A percentile compares a stretch with the other conserved stretches of the same genome.
These are phyloP conservation scores for Carex cristatella DNA, from an alignment of 176 grass and related monocot species.

Conservation along the genomic window DNA sequence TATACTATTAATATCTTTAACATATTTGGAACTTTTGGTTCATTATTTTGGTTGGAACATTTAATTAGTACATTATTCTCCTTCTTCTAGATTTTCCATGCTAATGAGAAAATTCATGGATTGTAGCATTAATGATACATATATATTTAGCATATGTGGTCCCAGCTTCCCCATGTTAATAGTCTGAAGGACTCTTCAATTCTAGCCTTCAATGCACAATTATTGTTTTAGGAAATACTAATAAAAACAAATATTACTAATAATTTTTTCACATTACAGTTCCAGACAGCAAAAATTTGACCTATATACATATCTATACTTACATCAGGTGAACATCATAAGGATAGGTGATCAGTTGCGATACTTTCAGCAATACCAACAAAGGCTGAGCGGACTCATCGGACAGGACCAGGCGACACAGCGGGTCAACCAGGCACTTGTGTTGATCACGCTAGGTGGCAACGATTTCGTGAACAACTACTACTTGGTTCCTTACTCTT, in stretches of 20 bases:
- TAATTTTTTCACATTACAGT: not conserved
- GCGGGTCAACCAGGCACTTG: slow-evolving; percentile 47
- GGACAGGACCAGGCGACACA: slow-evolving; percentile 39
- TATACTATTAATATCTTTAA: not conserved
- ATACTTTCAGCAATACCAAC: slow-evolving; percentile 77
- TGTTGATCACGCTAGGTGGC: slow-evolving; percentile 87
- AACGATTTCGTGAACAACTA: slow-evolving; percentile 99
- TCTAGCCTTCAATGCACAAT: not conserved
- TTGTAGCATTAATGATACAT: not conserved
- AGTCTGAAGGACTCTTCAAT: not conserved
- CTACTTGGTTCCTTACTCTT: slow-evolving; percentile 87
- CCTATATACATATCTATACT: not conserved
- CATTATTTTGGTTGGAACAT: not conserved
- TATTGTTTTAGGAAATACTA: not conserved
- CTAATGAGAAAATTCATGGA: not conserved
- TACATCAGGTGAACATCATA: slow-evolving; percentile 81
- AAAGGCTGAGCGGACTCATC: slow-evolving; percentile 38
- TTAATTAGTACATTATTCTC: not conserved
- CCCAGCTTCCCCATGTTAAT: not conserved
- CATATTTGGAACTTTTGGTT: not conserved
- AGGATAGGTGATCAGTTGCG: slow-evolving; percentile 66
- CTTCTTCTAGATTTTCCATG: not conserved
- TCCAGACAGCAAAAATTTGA: not conserved
- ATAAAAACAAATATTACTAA: not conserved
- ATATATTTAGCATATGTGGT: not conserved